A percentile compares a stretch with the other conserved stretches of the same genome.
These are phyloP conservation scores for Exophiala spinifera DNA, from an alignment of 2,329 filamentous ascomycete species.

Conservation along the genomic window DNA sequence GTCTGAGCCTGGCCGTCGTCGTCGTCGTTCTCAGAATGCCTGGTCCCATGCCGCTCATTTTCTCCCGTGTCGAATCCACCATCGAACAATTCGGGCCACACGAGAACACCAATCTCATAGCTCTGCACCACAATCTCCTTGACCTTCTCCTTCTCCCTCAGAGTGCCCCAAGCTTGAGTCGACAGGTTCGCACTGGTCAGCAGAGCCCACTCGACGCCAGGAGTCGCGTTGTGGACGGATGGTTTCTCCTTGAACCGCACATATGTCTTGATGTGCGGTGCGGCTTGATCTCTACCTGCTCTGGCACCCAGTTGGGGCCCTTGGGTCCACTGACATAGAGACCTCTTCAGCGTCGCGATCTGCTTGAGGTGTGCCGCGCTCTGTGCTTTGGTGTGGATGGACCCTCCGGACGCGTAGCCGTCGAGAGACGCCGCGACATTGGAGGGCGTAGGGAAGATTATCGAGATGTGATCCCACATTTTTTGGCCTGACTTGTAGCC, in stretches of 20 bases:
- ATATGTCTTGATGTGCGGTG: slow-evolving; percentile 89
- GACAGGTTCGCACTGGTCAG: slow-evolving; percentile 89
- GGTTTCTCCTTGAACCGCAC: slow-evolving; percentile 57
- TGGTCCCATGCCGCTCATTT: neutral
- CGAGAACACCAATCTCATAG: slow-evolving; percentile 78
- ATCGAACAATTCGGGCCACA: slow-evolving; percentile 67
- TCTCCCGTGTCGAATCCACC: slow-evolving; percentile 31
- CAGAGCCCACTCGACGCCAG: slow-evolving; percentile 74
- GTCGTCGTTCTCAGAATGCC: neutral
- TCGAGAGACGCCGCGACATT: slow-evolving; percentile 75
- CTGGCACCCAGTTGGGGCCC: slow-evolving; percentile 35
- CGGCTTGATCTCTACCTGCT: slow-evolving; percentile 64
- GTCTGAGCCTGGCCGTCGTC: neutral
- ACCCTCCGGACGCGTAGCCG: slow-evolving; percentile 72
- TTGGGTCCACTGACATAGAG: slow-evolving; percentile 67
- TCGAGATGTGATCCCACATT: slow-evolving; percentile 34
- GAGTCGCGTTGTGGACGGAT: slow-evolving; percentile 16
- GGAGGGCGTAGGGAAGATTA: slow-evolving; percentile 77
- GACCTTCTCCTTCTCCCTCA: slow-evolving; percentile 37
- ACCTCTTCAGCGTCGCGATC: slow-evolving; percentile 65
- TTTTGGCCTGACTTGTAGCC: slow-evolving; percentile 4
- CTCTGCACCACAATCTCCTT: slow-evolving; percentile 69
- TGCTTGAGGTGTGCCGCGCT: slow-evolving; percentile 70
- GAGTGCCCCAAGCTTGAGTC: slow-evolving; percentile 82
- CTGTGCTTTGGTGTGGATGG: slow-evolving; percentile 77